phyloP scores from a whole-genome alignment of 257 asterid species.

The Gardenia jasminoides region DNA sequence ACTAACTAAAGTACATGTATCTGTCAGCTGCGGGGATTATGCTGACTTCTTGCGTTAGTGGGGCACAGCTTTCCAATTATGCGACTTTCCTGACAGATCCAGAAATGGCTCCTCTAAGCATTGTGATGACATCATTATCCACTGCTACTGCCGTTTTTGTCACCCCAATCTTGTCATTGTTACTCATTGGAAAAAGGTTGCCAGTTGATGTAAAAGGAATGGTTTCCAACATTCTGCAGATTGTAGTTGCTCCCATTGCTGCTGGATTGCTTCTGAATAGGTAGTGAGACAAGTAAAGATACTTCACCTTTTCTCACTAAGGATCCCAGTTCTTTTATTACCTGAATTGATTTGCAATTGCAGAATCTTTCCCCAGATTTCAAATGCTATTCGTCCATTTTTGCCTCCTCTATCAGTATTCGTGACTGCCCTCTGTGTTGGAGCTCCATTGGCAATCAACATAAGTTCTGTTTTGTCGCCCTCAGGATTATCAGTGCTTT shows the following conservation, averaged over 20 bases:
- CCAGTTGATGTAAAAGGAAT: constrained; percentile 95
- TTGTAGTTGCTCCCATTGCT: constrained; percentile 87
- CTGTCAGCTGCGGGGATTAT: constrained; percentile 84
- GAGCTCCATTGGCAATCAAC: constrained; percentile 82
- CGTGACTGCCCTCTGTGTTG: constrained; percentile 59
- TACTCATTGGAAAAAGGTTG: constrained; percentile 79
- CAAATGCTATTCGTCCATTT: constrained; percentile 51
- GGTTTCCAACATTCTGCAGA: constrained; percentile 87
- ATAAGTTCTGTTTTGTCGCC: constrained; percentile 65
- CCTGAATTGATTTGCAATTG: constrained; percentile 23
- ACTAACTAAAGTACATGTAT: constrained; percentile 29
- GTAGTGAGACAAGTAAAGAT: constrained; percentile 28
- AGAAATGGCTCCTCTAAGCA: constrained; percentile 93
- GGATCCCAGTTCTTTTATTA: constrained; percentile 14
- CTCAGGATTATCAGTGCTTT: constrained; percentile 79
- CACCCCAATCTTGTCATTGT: constrained; percentile 76
- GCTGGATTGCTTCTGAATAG: constrained; percentile 83
- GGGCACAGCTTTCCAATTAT: constrained; percentile 94
- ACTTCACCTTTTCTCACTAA: background rate
- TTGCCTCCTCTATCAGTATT: constrained; percentile 51
- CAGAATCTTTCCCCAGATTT: constrained; percentile 73
- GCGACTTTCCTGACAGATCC: constrained; percentile 94
- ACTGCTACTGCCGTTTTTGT: constrained; percentile 86
- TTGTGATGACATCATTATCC: constrained; percentile 95
- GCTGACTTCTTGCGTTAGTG: constrained; percentile 94